Conservation (phyloP, 106 monocot species). For the Dendrobium nobile region DNA sequence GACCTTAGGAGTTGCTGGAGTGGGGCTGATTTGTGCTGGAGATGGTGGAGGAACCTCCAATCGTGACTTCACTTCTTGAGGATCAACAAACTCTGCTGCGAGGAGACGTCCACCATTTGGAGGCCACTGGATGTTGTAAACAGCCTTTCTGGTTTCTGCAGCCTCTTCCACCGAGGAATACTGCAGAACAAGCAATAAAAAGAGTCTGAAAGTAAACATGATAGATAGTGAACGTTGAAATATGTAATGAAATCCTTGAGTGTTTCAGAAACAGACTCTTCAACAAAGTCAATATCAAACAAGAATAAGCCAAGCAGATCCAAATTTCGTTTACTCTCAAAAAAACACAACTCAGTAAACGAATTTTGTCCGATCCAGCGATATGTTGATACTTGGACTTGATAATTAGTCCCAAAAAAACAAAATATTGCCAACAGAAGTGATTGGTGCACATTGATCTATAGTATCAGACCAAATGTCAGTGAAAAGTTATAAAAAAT, state of each 20-base stretch:
- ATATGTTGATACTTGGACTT: too few species aligned
- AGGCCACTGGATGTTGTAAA: slow-evolving; percentile 92
- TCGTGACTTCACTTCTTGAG: slow-evolving; percentile 55
- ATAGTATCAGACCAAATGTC: too few species aligned
- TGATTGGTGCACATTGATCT: too few species aligned
- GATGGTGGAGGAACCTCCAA: slow-evolving; percentile 41
- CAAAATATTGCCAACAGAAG: too few species aligned
- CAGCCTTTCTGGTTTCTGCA: slow-evolving; percentile 57
- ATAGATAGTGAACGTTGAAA: too few species aligned
- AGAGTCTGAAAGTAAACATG: not conserved
- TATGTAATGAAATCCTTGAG: too few species aligned
- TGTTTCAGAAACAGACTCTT: too few species aligned
- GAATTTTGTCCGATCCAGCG: not conserved
- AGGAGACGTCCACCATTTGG: slow-evolving; percentile 73
- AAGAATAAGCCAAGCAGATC: too few species aligned
- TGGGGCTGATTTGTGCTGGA: slow-evolving; percentile 36
- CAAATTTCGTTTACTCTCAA: not conserved
- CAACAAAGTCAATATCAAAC: too few species aligned
- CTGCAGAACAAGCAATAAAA: slow-evolving; percentile 22
- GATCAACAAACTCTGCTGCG: slow-evolving; percentile 71
- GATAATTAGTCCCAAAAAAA: too few species aligned
- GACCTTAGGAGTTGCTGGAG: slow-evolving; percentile 10
- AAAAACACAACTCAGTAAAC: not conserved
- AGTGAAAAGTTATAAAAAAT: too few species aligned
- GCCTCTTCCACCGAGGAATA: slow-evolving; percentile 78